These are phyloP conservation scores for Mangifera indica DNA, from an alignment of 345 rosid species.

Conservation along the genomic window DNA sequence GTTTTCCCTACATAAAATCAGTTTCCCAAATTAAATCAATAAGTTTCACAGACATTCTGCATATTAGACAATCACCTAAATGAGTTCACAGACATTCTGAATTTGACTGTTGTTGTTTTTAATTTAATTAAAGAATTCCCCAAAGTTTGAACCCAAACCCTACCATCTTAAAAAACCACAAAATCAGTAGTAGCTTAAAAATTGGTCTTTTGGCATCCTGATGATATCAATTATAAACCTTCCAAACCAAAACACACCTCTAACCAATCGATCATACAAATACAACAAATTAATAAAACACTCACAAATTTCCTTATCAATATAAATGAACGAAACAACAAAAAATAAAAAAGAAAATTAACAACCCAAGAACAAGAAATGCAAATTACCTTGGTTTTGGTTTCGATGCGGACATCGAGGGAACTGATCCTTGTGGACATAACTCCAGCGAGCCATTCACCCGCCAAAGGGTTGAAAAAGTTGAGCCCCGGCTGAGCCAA, in stretches of 20 bases:
- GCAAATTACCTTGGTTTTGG: constrained; percentile 79
- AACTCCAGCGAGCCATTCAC: constrained; percentile 76
- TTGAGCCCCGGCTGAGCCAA: constrained; percentile 87
- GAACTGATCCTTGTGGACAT: constrained; percentile 87
- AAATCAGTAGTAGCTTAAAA: too few relatives aligned
- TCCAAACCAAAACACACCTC: not conserved
- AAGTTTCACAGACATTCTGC: too few relatives aligned
- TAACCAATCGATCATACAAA: not conserved
- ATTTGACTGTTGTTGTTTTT: too few relatives aligned
- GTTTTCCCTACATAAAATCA: too few relatives aligned
- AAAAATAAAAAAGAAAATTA: not conserved
- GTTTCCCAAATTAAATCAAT: too few relatives aligned
- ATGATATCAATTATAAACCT: not conserved
- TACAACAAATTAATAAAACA: not conserved
- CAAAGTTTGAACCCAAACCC: too few relatives aligned
- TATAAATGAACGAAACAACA: not conserved
- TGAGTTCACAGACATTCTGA: too few relatives aligned
- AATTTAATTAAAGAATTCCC: too few relatives aligned
- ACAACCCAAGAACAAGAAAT: not conserved
- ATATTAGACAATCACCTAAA: too few relatives aligned
- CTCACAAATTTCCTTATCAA: not conserved
- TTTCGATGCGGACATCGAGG: constrained; percentile 87
- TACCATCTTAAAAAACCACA: too few relatives aligned
- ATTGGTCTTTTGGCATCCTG: too few relatives aligned
- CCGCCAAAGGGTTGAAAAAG: constrained; percentile 64